Conservation (phyloP, 2,329 filamentous ascomycete species). For the Ascochyta rabiei region DNA sequence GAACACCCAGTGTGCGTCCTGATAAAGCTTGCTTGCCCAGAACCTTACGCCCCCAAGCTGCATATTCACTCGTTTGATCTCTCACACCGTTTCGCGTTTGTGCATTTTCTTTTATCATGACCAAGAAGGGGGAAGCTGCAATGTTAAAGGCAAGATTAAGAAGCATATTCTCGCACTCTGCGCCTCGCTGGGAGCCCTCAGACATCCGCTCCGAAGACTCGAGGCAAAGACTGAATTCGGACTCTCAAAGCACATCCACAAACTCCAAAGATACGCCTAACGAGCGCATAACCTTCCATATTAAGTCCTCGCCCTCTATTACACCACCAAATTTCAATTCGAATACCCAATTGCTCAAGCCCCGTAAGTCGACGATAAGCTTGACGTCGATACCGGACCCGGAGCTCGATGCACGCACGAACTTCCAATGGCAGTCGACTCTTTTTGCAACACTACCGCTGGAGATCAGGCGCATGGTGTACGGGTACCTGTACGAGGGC, state of each 20-base stretch:
- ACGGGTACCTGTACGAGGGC: slow-evolving; percentile 37
- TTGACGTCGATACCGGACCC: slow-evolving; percentile 26
- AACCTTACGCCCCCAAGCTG: neutral
- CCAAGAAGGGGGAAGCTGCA: neutral
- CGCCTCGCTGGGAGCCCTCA: slow-evolving; percentile 14
- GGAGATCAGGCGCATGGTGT: slow-evolving; percentile 41
- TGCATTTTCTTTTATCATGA: neutral
- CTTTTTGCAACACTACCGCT: slow-evolving; percentile 43
- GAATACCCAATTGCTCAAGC: slow-evolving; percentile 25
- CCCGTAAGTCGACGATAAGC: slow-evolving; percentile 31
- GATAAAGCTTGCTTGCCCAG: slow-evolving; percentile 7
- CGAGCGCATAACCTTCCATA: slow-evolving; percentile 9
- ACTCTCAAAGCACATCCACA: neutral
- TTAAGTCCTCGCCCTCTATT: slow-evolving; percentile 1
- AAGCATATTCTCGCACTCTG: slow-evolving; percentile 11
- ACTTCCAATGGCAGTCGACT: slow-evolving; percentile 34
- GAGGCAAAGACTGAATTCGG: slow-evolving; percentile 4
- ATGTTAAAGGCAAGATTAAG: slow-evolving; percentile 9
- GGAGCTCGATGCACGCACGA: slow-evolving; percentile 35
- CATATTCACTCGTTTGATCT: neutral
- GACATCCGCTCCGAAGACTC: slow-evolving; percentile 14
- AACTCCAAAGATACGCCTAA: neutral
- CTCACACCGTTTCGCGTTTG: neutral
- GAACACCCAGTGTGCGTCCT: slow-evolving; percentile 1
- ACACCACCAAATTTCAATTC: neutral